Evolutionary conservation across 306 rosid genomes (phyloP).

Genomic region (Clitoria ternatea): DNA sequence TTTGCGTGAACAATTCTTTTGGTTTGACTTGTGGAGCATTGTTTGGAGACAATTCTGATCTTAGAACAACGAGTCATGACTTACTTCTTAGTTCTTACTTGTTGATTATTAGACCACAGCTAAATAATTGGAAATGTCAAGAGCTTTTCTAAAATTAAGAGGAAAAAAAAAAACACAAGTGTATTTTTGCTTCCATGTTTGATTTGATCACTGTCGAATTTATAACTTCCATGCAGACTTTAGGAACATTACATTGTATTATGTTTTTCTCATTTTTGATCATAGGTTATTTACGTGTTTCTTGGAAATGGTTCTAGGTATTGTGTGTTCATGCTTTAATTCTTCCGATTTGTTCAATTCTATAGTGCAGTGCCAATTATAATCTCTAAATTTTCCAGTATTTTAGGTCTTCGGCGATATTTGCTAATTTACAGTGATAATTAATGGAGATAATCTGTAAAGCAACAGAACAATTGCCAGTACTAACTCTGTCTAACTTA

Average conservation of each 20-base stretch:
- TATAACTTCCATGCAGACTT: background rate
- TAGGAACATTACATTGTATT: background rate
- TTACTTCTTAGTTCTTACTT: no score
- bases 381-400: background rate
- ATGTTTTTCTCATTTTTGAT: background rate
- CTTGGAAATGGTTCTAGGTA: background rate
- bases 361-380: background rate
- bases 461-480: background rate
- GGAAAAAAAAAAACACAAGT: background rate
- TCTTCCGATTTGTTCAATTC: background rate
- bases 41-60: background rate
- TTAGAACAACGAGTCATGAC: background rate
- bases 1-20: background rate
- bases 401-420: no score
- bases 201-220: background rate
- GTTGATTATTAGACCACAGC: background rate
- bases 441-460: background rate
- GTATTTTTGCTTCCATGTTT: background rate
- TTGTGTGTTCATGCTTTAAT: background rate
- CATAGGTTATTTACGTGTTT: background rate
- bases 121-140: background rate
- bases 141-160: background rate
- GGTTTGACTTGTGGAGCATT: background rate
- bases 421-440: conserved; percentile 1
- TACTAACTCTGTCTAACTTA: background rate